Conservation (phyloP, 495 filamentous ascomycete species). For the Massariosphaeria phaeospora region DNA sequence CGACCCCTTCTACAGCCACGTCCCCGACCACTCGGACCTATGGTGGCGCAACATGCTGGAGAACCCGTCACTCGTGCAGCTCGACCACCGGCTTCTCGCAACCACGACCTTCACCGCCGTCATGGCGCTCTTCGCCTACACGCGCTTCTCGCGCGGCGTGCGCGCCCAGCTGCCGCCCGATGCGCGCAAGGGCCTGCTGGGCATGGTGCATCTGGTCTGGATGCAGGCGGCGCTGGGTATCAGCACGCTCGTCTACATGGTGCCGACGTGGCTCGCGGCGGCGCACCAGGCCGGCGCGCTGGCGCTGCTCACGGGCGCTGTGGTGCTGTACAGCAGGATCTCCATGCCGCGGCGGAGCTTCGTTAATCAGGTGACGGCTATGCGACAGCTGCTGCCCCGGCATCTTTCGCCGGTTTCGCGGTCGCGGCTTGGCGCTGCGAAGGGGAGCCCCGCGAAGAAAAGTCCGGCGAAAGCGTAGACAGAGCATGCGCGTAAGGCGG, state of each 20-base stretch:
- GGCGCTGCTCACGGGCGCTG: constrained; percentile 72
- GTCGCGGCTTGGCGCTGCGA: neutral
- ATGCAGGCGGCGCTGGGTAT: constrained; percentile 84
- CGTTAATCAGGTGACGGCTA: constrained; percentile 15
- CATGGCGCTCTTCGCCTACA: constrained; percentile 70
- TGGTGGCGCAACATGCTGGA: constrained; percentile 97
- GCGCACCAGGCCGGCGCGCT: constrained; percentile 89
- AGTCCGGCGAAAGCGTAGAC: neutral
- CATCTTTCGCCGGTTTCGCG: neutral
- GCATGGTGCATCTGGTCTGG: constrained; percentile 74
- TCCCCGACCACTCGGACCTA: constrained; percentile 68
- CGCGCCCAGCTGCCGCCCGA: constrained; percentile 58
- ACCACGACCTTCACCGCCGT: constrained; percentile 82
- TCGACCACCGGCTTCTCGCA: constrained; percentile 91
- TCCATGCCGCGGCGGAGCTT: constrained; percentile 52
- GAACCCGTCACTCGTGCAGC: constrained; percentile 89
- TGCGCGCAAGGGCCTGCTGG: constrained; percentile 66
- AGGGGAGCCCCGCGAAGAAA: neutral
- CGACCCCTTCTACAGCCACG: constrained; percentile 76
- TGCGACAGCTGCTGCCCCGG: neutral
- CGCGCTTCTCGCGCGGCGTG: constrained; percentile 58
- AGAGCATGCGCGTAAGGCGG: too few relatives aligned
- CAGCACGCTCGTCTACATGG: constrained; percentile 83
- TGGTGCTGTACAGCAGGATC: constrained; percentile 66
- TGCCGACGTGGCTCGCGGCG: constrained; percentile 81